These are phyloP conservation scores for Chalaropsis ovoidea DNA, from an alignment of 2,329 filamentous ascomycete genomes.

Conservation along the genomic window DNA sequence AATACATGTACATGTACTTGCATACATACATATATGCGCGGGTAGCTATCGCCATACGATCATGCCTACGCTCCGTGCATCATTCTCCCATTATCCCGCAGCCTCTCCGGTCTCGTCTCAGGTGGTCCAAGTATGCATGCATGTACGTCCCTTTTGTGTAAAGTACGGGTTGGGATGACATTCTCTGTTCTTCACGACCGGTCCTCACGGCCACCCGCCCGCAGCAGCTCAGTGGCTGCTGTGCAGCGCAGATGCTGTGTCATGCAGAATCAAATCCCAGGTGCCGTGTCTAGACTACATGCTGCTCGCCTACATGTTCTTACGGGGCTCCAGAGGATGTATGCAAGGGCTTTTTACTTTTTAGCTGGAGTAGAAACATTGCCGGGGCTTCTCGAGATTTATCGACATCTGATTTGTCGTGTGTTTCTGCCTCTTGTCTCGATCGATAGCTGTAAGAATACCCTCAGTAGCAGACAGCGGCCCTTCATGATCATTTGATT, in stretches of 20 bases:
- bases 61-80: conserved; percentile 1
- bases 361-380: neutral
- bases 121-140: neutral
- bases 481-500: too few relatives aligned
- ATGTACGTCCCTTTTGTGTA: conserved; percentile 1
- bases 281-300: neutral
- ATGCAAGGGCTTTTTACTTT: conserved; percentile 9
- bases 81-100: neutral
- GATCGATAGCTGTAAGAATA: too few relatives aligned
- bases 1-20: neutral
- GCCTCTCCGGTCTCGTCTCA: conserved; percentile 1
- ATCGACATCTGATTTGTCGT: neutral
- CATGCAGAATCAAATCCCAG: conserved; percentile 8
- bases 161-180: conserved; percentile 1
- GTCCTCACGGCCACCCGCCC: neutral
- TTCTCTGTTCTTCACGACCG: neutral
- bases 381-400: neutral
- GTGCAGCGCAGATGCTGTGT: conserved; percentile 8
- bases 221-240: neutral
- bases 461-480: too few relatives aligned
- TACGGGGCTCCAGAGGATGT: neutral
- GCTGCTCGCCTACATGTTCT: neutral
- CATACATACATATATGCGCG: neutral
- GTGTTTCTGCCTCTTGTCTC: neutral
- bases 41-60: neutral